These are phyloP conservation scores for Podaxis pistillaris DNA, from an alignment of 768 basidiomycete species.

Conservation along the genomic window DNA sequence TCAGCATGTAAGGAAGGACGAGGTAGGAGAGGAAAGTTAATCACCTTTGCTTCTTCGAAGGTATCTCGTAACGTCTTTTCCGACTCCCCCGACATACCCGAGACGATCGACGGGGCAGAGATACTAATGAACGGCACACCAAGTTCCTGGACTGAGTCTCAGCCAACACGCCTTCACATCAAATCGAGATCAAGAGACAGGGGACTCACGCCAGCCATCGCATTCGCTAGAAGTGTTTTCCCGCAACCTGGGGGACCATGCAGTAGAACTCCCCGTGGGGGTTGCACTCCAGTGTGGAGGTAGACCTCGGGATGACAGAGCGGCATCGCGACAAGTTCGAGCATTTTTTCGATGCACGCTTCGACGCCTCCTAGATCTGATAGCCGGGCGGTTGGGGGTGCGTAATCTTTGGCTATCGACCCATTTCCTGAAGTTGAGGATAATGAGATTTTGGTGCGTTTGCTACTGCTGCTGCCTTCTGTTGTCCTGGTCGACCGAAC, in stretches of 20 bases:
- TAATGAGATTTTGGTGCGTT: constrained; percentile 50
- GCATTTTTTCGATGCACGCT: constrained; percentile 83
- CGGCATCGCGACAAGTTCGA: constrained; percentile 96
- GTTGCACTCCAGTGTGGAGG: constrained; percentile 87
- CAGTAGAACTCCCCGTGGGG: constrained; percentile 87
- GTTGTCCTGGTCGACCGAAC: constrained; percentile 47
- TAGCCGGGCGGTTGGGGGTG: constrained; percentile 73
- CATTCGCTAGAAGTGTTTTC: constrained; percentile 92
- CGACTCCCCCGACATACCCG: constrained; percentile 98
- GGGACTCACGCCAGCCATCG: constrained; percentile 83
- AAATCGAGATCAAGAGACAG: not conserved
- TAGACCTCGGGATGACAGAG: constrained; percentile 95
- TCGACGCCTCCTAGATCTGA: constrained; percentile 89
- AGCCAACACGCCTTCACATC: not conserved
- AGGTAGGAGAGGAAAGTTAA: constrained; percentile 17
- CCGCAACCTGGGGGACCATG: constrained; percentile 98
- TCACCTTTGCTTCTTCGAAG: constrained; percentile 94
- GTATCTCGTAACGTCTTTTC: constrained; percentile 96
- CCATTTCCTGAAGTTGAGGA: constrained; percentile 22
- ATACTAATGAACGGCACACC: constrained; percentile 91
- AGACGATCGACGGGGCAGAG: constrained; percentile 94
- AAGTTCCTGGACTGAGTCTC: constrained; percentile 61
- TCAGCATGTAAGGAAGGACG: not conserved
- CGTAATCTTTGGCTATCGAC: constrained; percentile 56
- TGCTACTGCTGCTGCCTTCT: constrained; percentile 49